Conservation (phyloP, 139 green algal genomes). For the Monoraphidium neglectum region DNA sequence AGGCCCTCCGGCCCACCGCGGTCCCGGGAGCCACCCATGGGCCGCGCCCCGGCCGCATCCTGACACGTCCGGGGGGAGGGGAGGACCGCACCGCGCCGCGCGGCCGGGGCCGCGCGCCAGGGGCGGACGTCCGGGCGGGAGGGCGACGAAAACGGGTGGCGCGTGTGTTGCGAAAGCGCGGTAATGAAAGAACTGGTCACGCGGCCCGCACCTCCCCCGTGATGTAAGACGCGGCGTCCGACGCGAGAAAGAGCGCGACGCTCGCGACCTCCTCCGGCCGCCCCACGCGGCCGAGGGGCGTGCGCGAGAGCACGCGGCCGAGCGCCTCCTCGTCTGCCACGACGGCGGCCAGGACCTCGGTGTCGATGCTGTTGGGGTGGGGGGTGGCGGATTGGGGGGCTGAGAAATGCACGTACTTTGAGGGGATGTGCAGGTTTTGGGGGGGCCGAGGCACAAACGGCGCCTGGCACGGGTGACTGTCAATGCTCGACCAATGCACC, state of each 20-base stretch:
- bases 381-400: no score
- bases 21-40: no score
- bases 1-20: no score
- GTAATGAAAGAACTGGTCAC: neutral
- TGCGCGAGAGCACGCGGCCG: constrained; percentile 61
- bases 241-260: constrained; percentile 75
- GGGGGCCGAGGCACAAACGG: no score
- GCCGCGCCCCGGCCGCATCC: no score
- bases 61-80: no score
- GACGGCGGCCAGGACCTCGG: constrained; percentile 77
- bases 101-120: no score
- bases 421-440: neutral
- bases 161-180: neutral
- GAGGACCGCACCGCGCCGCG: no score
- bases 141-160: neutral
- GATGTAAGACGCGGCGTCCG: constrained; percentile 75
- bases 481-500: no score
- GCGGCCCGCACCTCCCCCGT: constrained; percentile 53
- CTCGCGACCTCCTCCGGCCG: constrained; percentile 72
- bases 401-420: neutral
- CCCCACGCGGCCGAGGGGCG: constrained; percentile 73
- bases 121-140: no score
- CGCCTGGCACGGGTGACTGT: no score
- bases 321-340: constrained; percentile 61
- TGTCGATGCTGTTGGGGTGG: constrained; percentile 63